Evolutionary conservation across 2,329 filamentous ascomycete genomes (phyloP).

Genomic region (Aspergillus novofumigatus): DNA sequence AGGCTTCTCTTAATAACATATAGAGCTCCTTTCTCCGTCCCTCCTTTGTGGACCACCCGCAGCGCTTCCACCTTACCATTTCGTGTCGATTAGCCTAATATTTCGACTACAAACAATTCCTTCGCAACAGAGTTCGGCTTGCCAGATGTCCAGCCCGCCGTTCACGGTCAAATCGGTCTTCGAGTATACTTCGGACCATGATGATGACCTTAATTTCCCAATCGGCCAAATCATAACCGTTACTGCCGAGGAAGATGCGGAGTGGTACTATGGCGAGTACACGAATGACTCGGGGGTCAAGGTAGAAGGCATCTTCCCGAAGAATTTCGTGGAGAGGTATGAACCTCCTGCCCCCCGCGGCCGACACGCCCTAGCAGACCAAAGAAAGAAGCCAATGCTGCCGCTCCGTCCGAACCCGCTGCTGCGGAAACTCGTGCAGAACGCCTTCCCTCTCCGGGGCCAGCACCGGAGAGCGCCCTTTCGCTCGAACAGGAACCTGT

Average conservation of each 20-base stretch:
- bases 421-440: constrained; percentile 25
- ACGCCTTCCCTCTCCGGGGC: constrained; percentile 31
- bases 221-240: constrained; percentile 89
- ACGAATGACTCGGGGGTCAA: constrained; percentile 68
- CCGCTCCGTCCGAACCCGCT: constrained; percentile 27
- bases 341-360: constrained; percentile 83
- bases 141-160: constrained; percentile 63
- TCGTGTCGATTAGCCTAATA: not conserved
- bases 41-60: not conserved
- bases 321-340: constrained; percentile 96
- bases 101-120: constrained; percentile 15
- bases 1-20: not conserved
- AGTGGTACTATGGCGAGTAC: constrained; percentile 93
- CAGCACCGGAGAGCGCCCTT: constrained; percentile 24
- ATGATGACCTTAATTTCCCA: constrained; percentile 87
- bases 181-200: constrained; percentile 88
- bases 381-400: constrained; percentile 57
- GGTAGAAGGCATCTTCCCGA: constrained; percentile 83
- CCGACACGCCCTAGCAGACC: constrained; percentile 66
- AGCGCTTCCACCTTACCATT: not conserved
- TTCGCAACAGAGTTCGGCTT: constrained; percentile 10
- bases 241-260: constrained; percentile 83
- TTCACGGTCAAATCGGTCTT: constrained; percentile 96
- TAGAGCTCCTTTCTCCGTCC: not conserved
- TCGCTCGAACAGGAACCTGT: constrained; percentile 21